Conservation (phyloP, 495 filamentous ascomycete genomes). For the Aspergillus steynii region DNA sequence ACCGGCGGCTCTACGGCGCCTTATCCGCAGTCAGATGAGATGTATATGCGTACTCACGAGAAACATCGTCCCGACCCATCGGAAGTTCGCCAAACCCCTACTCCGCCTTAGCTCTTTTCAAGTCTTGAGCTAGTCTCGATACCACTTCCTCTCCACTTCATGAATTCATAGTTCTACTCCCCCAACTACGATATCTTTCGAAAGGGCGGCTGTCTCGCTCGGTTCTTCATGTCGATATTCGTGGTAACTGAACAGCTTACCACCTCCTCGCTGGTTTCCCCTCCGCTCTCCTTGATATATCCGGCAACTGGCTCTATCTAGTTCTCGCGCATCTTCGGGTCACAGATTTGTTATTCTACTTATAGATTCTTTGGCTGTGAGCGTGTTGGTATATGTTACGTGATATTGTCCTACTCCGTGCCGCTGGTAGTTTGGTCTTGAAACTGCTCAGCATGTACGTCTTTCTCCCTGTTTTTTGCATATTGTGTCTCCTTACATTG, state of each 20-base stretch:
- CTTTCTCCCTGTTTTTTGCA: not conserved
- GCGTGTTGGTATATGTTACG: slow-evolving; percentile 18
- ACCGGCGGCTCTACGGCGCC: slow-evolving; percentile 18
- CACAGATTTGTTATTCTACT: slow-evolving; percentile 1
- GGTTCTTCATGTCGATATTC: not conserved
- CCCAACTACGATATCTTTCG: not conserved
- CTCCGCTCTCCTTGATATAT: not conserved
- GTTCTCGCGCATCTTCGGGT: slow-evolving; percentile 8
- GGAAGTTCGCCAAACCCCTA: slow-evolving; percentile 41
- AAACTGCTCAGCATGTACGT: not conserved
- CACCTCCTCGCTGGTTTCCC: not conserved
- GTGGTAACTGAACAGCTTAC: not conserved
- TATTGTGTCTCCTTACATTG: slow-evolving; percentile 7
- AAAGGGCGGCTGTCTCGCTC: not conserved
- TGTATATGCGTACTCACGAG: slow-evolving; percentile 44
- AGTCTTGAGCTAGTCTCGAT: not conserved
- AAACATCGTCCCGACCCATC: slow-evolving; percentile 27
- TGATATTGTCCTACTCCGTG: not conserved
- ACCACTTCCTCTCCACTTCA: slow-evolving; percentile 3
- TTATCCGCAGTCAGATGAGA: slow-evolving; percentile 32
- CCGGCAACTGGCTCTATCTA: not conserved
- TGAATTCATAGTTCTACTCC: not conserved
- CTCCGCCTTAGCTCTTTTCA: slow-evolving; percentile 34
- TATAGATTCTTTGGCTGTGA: slow-evolving; percentile 21
- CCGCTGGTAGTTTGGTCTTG: not conserved